Percentiles rank a stretch among this genome's conserved stretches.
Evolutionary conservation across 2,329 filamentous ascomycete species (phyloP).

Genomic region (Purpureocillium takamizusanense): DNA sequence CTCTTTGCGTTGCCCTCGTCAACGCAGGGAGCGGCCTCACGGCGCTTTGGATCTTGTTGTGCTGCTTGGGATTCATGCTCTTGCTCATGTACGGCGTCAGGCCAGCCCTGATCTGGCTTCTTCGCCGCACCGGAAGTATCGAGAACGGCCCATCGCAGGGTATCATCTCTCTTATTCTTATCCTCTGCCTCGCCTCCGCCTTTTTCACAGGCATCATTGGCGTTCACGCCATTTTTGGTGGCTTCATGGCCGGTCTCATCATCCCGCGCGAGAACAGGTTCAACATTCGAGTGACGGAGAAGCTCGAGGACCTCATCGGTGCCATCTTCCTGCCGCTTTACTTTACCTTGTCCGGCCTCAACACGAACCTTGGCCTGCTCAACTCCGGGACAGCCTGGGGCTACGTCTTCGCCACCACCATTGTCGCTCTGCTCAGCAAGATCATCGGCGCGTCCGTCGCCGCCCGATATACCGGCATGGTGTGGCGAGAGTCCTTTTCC

Average conservation of each 20-base stretch:
- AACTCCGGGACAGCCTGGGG: slow-evolving; percentile 78
- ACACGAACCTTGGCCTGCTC: slow-evolving; percentile 77
- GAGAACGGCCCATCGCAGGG: slow-evolving; percentile 83
- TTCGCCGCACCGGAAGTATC: slow-evolving; percentile 66
- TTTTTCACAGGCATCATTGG: slow-evolving; percentile 89
- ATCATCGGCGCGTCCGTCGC: slow-evolving; percentile 75
- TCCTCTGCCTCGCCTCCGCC: slow-evolving; percentile 68
- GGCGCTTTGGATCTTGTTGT: slow-evolving; percentile 76
- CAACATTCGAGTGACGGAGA: slow-evolving; percentile 83
- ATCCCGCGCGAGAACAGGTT: slow-evolving; percentile 86
- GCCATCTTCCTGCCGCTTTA: slow-evolving; percentile 83
- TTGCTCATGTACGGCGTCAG: slow-evolving; percentile 66
- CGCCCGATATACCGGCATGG: slow-evolving; percentile 63
- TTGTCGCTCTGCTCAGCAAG: slow-evolving; percentile 76
- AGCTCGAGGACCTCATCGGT: slow-evolving; percentile 84
- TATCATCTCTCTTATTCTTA: slow-evolving; percentile 72
- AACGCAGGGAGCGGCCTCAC: slow-evolving; percentile 78
- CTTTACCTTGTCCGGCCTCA: slow-evolving; percentile 85
- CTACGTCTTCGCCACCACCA: slow-evolving; percentile 77
- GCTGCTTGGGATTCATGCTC: slow-evolving; percentile 63
- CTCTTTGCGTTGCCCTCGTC: slow-evolving; percentile 85
- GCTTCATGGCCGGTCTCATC: slow-evolving; percentile 81
- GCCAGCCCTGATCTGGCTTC: slow-evolving; percentile 64
- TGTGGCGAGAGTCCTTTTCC: slow-evolving; percentile 84
- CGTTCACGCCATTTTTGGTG: slow-evolving; percentile 89